Evolutionary conservation across 139 green algal genomes (phyloP), one percentile per base, ranked within the genome.

Genomic region (Zygnema cylindricum): DNA sequence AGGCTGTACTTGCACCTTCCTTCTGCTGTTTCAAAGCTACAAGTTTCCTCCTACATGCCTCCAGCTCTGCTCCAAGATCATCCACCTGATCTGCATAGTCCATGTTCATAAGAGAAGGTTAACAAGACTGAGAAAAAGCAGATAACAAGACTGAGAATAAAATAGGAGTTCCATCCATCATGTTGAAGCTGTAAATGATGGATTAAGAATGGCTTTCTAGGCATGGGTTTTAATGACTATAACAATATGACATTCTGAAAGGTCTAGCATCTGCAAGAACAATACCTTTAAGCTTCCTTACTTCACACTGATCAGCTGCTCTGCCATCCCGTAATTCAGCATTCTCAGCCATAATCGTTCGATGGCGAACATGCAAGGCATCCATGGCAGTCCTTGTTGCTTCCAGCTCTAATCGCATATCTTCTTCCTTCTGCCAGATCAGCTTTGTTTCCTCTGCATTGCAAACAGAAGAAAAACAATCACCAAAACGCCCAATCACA

Each of bases 331-430:
- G 2, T 69, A 87, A 11, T 36, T 78, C 30, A 33, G 69, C 81
- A 86, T 69, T 43, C 81, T 87, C 81, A 38, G 43, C 40, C 81
- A 40, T 36, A 11, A 87, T 85, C 21, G 87, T 69, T 7, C 54
- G 41, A 85, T 87, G 81, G 11, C 71, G 41, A 35, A 87, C 81
- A 85, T 87, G 81, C 41, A 87, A 36, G 30, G 81, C 32, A 77
- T 87, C 81, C 41, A 87, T 85, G 3, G 81, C 32, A 3, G 2
- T 69, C 38, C 81, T 38, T 38, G 35, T 35, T 57, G 81, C 3
- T 38, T 2, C 81, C 2, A 87, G 38, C 84, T 87, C 81, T 33
- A 69, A 63, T 30, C 54, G 43, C 2, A 87, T 41, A 22, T 77
- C 30, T 69, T 83, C 54, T 38, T 87, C 43, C 40, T 40, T 7